phyloP scores from a whole-genome alignment of 345 rosid species.

The Barbarea vulgaris region DNA sequence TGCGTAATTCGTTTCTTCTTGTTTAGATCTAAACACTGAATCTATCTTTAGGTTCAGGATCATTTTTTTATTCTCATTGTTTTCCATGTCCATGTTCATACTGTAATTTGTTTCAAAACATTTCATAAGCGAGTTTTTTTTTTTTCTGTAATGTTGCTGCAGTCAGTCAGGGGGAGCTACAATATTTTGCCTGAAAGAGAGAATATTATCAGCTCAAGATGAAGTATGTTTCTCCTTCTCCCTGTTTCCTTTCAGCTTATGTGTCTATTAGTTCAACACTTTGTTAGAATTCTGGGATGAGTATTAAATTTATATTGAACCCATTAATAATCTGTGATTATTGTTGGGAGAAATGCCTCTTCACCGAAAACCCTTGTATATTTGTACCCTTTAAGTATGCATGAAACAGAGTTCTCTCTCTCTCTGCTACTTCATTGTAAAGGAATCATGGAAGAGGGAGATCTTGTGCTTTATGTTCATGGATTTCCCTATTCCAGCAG shows the following conservation, averaged over 20 bases:
- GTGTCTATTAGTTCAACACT: not conserved
- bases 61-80: not conserved
- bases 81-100: not conserved
- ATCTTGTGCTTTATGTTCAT: not conserved
- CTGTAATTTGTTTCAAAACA: not conserved
- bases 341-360: not conserved
- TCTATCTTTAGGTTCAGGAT: not conserved
- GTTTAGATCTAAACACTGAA: not conserved
- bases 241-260: not conserved
- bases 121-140: not conserved
- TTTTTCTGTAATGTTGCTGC: slow-evolving; percentile 10
- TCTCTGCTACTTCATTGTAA: not conserved
- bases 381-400: not conserved
- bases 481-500: not conserved
- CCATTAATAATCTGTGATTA: not conserved
- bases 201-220: slow-evolving; percentile 12
- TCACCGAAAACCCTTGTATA: not conserved
- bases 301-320: not conserved
- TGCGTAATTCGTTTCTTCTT: not conserved
- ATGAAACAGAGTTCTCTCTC: not conserved
- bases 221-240: slow-evolving; percentile 38
- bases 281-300: not conserved
- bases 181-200: not conserved
- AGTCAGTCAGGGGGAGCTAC: slow-evolving; percentile 28
- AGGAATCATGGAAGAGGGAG: not conserved